phyloP scores from a whole-genome alignment of 148 eudicot species.

The Camellia granthamiana region DNA sequence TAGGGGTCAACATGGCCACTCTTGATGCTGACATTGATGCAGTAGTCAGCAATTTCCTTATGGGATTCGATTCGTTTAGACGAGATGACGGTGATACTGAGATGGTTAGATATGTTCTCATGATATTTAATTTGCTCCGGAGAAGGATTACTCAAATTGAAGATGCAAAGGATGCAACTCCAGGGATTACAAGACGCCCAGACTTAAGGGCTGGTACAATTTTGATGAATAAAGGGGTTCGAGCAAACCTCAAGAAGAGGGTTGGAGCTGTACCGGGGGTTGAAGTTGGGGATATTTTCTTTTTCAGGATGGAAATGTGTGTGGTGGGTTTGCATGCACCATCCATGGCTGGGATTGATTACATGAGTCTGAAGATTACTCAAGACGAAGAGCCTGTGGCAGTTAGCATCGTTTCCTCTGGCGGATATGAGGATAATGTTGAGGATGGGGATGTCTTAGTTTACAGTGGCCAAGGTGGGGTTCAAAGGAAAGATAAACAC shows the following conservation, averaged over 20 bases:
- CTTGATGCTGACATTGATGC: constrained; percentile 31
- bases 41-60: constrained; percentile 27
- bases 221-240: constrained; percentile 66
- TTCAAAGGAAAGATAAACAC: constrained; percentile 44
- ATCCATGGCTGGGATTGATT: constrained; percentile 93
- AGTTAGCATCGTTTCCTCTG: constrained; percentile 85
- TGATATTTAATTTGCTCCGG: constrained; percentile 62
- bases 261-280: constrained; percentile 80
- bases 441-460: constrained; percentile 71
- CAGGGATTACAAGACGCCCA: constrained; percentile 54
- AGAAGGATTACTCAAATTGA: constrained; percentile 69
- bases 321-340: constrained; percentile 80
- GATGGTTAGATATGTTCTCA: constrained; percentile 38
- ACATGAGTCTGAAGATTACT: constrained; percentile 42
- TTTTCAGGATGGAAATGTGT: constrained; percentile 88
- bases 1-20: constrained; percentile 11
- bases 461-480: constrained; percentile 89
- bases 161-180: constrained; percentile 51
- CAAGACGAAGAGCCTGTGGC: constrained; percentile 78
- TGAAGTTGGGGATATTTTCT: constrained; percentile 88
- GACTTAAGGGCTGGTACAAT: constrained; percentile 56
- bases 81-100: constrained; percentile 61
- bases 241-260: constrained; percentile 65
- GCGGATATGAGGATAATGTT: constrained; percentile 82
- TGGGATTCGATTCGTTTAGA: constrained; percentile 36